Percentiles rank a stretch among this genome's conserved stretches.
Evolutionary conservation across 2,329 filamentous ascomycete species (phyloP).

Genomic region (Colletotrichum sp.): DNA sequence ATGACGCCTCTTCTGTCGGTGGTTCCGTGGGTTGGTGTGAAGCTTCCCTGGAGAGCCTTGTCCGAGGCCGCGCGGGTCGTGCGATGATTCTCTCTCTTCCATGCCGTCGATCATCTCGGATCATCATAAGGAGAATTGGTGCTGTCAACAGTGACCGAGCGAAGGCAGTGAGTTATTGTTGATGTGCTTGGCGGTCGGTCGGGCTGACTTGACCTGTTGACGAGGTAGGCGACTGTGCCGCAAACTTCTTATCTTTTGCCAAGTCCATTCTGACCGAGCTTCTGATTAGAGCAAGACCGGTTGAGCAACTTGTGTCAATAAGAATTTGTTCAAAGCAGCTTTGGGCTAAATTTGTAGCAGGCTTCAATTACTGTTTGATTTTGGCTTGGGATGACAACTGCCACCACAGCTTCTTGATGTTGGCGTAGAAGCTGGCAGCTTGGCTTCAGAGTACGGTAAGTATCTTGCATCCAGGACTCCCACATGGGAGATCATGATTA

Average conservation of each 20-base stretch:
- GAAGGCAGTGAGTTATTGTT: conserved; percentile 26
- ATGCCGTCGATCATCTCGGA: not conserved
- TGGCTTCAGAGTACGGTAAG: not conserved
- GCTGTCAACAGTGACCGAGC: conserved; percentile 21
- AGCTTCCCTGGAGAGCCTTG: too few species aligned
- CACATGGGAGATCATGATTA: not conserved
- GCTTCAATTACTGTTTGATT: not conserved
- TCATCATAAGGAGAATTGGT: conserved; percentile 8
- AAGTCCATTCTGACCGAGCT: not conserved
- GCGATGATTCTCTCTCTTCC: not conserved
- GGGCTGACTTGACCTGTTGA: not conserved
- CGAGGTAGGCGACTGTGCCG: not conserved
- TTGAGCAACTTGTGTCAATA: not conserved
- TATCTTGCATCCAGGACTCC: not conserved
- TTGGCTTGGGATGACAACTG: not conserved
- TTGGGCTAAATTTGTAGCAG: not conserved
- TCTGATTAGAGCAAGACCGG: not conserved
- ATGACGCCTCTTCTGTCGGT: not conserved
- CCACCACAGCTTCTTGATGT: not conserved
- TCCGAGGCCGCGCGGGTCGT: not conserved
- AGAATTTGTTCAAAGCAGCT: not conserved
- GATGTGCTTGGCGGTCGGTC: not conserved
- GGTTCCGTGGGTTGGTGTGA: not conserved
- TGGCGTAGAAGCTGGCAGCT: not conserved
- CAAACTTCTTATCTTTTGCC: not conserved